phyloP scores from a whole-genome alignment of 2,329 filamentous ascomycete genomes.

The Stylonectria norvegica region DNA sequence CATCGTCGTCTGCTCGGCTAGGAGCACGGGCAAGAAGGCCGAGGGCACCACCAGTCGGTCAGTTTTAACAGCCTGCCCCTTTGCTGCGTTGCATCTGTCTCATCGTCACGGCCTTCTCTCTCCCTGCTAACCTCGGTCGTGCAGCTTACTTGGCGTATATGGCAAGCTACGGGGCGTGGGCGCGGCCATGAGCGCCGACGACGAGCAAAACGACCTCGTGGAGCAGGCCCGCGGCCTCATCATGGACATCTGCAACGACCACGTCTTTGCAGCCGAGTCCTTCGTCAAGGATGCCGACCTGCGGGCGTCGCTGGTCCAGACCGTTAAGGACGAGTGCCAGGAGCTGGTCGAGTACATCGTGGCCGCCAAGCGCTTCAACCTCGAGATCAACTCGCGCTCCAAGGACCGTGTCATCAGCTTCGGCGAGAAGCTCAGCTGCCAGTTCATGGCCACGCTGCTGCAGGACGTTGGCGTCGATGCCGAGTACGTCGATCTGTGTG shows the following conservation, averaged over 20 bases:
- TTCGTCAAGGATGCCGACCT: slow-evolving; percentile 58
- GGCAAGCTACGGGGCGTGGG: slow-evolving; percentile 54
- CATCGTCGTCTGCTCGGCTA: slow-evolving; percentile 91
- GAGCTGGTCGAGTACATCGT: slow-evolving; percentile 71
- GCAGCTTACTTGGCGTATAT: slow-evolving; percentile 58
- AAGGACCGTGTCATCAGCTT: slow-evolving; percentile 90
- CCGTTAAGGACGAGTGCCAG: slow-evolving; percentile 75
- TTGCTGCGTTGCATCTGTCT: no score
- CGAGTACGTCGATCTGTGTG: slow-evolving; percentile 85
- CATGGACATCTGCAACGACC: slow-evolving; percentile 76
- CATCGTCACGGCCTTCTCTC: background rate
- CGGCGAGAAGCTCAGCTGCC: slow-evolving; percentile 92
- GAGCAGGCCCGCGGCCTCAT: slow-evolving; percentile 71
- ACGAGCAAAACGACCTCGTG: slow-evolving; percentile 52
- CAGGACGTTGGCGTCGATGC: slow-evolving; percentile 78
- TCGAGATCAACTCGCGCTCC: slow-evolving; percentile 73
- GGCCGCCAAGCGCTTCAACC: slow-evolving; percentile 62
- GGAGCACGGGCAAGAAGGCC: slow-evolving; percentile 89
- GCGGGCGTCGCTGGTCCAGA: slow-evolving; percentile 55
- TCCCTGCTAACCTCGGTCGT: slow-evolving; percentile 1
- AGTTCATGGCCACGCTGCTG: slow-evolving; percentile 82
- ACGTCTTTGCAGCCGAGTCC: slow-evolving; percentile 66
- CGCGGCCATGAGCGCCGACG: slow-evolving; percentile 49
- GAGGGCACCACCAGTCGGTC: slow-evolving; percentile 94
- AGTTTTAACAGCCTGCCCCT: slow-evolving; percentile 40